Percentiles rank a stretch among this genome's conserved stretches.
These are phyloP conservation scores for Paecilomyces sp. DNA, from an alignment of 2,329 filamentous ascomycete genomes.

Conservation along the genomic window DNA sequence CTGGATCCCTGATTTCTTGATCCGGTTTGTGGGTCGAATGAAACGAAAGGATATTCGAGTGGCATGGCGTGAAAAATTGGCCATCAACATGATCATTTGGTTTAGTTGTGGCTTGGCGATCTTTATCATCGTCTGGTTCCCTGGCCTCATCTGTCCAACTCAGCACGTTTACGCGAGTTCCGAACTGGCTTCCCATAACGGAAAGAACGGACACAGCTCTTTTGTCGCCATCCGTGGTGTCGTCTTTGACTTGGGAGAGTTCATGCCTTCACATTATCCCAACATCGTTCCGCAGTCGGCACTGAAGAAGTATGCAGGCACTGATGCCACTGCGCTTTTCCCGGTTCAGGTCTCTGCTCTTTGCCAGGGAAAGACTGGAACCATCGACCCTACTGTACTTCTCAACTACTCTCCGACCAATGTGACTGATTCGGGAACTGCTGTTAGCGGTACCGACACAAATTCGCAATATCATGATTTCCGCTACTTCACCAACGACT, in stretches of 20 bases:
- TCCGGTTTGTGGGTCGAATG: slow-evolving; percentile 74
- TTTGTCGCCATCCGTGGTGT: slow-evolving; percentile 81
- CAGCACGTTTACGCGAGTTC: slow-evolving; percentile 77
- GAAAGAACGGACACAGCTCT: slow-evolving; percentile 56
- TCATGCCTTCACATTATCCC: slow-evolving; percentile 73
- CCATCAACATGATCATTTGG: slow-evolving; percentile 98
- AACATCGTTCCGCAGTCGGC: slow-evolving; percentile 52
- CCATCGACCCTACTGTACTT: slow-evolving; percentile 63
- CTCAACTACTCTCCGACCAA: slow-evolving; percentile 79
- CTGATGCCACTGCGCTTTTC: slow-evolving; percentile 82
- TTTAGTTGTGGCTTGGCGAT: slow-evolving; percentile 66
- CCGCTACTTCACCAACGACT: slow-evolving; percentile 73
- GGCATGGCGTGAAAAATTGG: slow-evolving; percentile 95
- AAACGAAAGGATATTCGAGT: slow-evolving; percentile 83
- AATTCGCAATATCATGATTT: slow-evolving; percentile 91
- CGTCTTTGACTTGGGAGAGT: slow-evolving; percentile 74
- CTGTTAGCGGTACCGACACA: slow-evolving; percentile 59
- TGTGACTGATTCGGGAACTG: slow-evolving; percentile 57
- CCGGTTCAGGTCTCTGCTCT: slow-evolving; percentile 90
- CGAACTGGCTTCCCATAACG: slow-evolving; percentile 69
- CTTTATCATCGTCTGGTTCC: slow-evolving; percentile 89
- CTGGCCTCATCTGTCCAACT: slow-evolving; percentile 78
- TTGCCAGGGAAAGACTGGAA: slow-evolving; percentile 68
- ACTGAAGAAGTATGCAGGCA: slow-evolving; percentile 74
- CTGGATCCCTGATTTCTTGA: slow-evolving; percentile 76